Evolutionary conservation across 768 basidiomycete genomes (phyloP).

Genomic region (Boletus bicolor): DNA sequence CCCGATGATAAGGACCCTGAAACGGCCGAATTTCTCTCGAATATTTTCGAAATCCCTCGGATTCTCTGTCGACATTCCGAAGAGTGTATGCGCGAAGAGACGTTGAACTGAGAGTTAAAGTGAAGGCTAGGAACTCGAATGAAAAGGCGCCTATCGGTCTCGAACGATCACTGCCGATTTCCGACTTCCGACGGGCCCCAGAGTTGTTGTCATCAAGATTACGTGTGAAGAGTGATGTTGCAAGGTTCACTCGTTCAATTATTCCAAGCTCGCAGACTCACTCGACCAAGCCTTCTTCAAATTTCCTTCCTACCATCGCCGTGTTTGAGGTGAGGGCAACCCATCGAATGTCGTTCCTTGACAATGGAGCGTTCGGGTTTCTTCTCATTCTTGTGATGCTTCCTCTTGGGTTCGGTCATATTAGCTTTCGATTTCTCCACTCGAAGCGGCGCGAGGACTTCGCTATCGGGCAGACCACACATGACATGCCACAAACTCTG

Average conservation of each 20-base stretch:
- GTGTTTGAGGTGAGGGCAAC: too few relatives aligned
- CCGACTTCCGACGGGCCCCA: too few relatives aligned
- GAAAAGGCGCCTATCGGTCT: neutral
- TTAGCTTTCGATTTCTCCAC: conserved; percentile 36
- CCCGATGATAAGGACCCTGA: neutral
- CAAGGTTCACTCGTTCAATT: too few relatives aligned
- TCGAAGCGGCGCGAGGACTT: conserved; percentile 40
- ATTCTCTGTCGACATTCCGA: neutral
- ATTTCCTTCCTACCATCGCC: too few relatives aligned
- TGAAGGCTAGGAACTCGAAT: neutral
- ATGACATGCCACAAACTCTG: too few relatives aligned
- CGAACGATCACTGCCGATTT: too few relatives aligned
- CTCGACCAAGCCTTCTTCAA: too few relatives aligned
- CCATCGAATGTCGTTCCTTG: too few relatives aligned
- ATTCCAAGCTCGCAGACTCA: too few relatives aligned
- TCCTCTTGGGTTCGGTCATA: conserved; percentile 44
- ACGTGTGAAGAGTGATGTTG: too few relatives aligned
- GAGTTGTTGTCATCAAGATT: too few relatives aligned
- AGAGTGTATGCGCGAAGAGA: neutral
- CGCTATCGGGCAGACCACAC: too few relatives aligned
- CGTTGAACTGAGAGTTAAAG: neutral
- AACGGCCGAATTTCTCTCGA: neutral
- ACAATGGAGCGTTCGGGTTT: neutral
- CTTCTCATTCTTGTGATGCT: conserved; percentile 18
- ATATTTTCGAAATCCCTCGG: neutral